Evolutionary conservation across 108 stramenopile species (phyloP).

Genomic region (Pseudonitzschia delicatissima): DNA sequence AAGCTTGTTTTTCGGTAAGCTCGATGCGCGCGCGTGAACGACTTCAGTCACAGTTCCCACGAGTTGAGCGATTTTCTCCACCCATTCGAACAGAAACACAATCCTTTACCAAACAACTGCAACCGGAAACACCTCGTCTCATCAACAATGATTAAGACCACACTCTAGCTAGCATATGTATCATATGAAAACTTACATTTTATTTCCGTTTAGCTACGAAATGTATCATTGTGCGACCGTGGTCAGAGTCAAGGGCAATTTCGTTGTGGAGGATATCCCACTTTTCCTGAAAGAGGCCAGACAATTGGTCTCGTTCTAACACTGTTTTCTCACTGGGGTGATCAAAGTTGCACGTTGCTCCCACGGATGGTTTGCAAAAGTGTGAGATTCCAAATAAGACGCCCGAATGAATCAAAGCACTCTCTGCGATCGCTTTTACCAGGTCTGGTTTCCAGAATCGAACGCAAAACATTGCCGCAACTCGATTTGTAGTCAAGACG

Average conservation of each 20-base stretch:
- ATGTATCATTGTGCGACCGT: constrained; percentile 78
- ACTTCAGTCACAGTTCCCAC: too few relatives aligned
- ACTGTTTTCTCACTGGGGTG: constrained; percentile 77
- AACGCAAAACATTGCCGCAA: constrained; percentile 50
- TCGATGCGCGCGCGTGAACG: too few relatives aligned
- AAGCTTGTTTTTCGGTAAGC: too few relatives aligned
- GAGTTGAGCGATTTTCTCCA: too few relatives aligned
- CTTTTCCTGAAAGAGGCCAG: constrained; percentile 36
- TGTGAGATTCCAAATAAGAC: constrained; percentile 68
- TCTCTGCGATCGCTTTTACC: constrained; percentile 31
- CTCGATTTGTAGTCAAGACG: neutral
- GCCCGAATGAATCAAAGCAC: constrained; percentile 23
- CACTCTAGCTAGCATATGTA: too few relatives aligned
- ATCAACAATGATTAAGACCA: too few relatives aligned
- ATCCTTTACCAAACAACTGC: too few relatives aligned
- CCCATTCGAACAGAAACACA: too few relatives aligned
- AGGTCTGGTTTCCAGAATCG: constrained; percentile 69
- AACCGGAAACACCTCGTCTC: too few relatives aligned
- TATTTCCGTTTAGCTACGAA: constrained; percentile 58
- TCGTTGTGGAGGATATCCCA: constrained; percentile 72
- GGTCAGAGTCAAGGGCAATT: constrained; percentile 69
- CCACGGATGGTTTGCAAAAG: constrained; percentile 65
- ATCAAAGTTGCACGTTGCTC: constrained; percentile 67
- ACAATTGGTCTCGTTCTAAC: constrained; percentile 60
- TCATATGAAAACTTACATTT: too few relatives aligned